Conservation (phyloP, 139 green algal species). For the Chlorella sp. region DNA sequence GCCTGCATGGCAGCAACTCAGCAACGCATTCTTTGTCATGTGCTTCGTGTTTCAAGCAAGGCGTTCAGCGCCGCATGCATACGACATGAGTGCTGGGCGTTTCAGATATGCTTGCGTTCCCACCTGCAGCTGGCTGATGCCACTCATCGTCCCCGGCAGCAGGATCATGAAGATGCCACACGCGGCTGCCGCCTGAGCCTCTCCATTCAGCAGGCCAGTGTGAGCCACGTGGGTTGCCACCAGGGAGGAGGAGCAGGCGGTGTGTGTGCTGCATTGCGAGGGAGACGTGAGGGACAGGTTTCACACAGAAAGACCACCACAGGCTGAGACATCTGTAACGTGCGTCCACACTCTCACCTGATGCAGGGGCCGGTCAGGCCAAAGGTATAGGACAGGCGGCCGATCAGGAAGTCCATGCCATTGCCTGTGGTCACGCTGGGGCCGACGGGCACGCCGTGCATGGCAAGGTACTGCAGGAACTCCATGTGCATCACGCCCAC, state of each 20-base stretch:
- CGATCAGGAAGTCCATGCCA: slow-evolving; percentile 57
- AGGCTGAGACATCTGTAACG: background rate
- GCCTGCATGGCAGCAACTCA: background rate
- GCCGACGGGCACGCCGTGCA: slow-evolving; percentile 12
- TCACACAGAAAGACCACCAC: background rate
- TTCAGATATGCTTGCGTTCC: no score
- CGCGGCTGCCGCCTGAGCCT: slow-evolving; percentile 36
- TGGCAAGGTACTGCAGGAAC: slow-evolving; percentile 40
- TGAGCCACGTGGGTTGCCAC: slow-evolving; percentile 73
- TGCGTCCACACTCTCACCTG: background rate
- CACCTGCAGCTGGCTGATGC: slow-evolving; percentile 37
- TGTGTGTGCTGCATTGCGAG: slow-evolving; percentile 49
- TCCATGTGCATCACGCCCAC: slow-evolving; percentile 51
- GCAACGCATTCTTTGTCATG: no score
- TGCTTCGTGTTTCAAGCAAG: no score
- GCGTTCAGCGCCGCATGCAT: no score
- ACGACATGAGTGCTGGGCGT: no score
- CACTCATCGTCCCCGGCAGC: slow-evolving; percentile 41
- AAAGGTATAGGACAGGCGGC: slow-evolving; percentile 67
- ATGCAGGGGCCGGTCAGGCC: slow-evolving; percentile 50
- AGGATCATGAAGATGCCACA: slow-evolving; percentile 50
- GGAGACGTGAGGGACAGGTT: background rate
- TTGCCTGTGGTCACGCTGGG: slow-evolving; percentile 52
- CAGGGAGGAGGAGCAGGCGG: slow-evolving; percentile 91
- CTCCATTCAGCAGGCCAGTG: slow-evolving; percentile 35